These are phyloP conservation scores for Saccharomycopsis schoenii DNA, from an alignment of 805 yeast genomes.

Conservation along the genomic window DNA sequence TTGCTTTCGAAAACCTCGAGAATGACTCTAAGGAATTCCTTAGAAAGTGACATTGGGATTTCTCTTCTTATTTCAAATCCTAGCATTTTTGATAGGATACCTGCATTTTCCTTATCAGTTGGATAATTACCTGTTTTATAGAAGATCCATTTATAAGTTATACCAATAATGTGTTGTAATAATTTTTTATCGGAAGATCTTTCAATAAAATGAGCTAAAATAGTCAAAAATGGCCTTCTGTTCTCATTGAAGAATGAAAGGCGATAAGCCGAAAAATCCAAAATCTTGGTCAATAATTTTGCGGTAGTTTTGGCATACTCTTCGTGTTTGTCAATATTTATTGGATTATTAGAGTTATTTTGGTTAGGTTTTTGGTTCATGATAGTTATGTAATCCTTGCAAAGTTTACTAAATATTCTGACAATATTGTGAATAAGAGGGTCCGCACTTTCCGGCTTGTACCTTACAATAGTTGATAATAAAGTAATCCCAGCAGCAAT, in stretches of 20 bases:
- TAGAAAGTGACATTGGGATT: constrained; percentile 49
- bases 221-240: constrained; percentile 74
- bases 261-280: constrained; percentile 69
- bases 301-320: constrained; percentile 77
- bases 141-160: constrained; percentile 87
- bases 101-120: constrained; percentile 92
- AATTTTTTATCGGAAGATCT: constrained; percentile 72
- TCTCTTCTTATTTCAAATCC: constrained; percentile 86
- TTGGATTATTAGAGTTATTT: constrained; percentile 30
- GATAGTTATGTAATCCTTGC: constrained; percentile 73
- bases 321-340: constrained; percentile 35
- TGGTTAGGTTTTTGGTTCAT: constrained; percentile 41
- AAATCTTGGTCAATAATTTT: constrained; percentile 59
- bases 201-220: constrained; percentile 84
- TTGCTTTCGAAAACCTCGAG: constrained; percentile 81
- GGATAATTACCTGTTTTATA: constrained; percentile 79
- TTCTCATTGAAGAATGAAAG: constrained; percentile 88
- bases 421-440: constrained; percentile 65
- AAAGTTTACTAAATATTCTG: constrained; percentile 80
- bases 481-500: constrained; percentile 81
- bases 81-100: constrained; percentile 86
- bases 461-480: constrained; percentile 72
- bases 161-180: constrained; percentile 60
- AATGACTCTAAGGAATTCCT: constrained; percentile 75
- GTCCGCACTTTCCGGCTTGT: constrained; percentile 65